Evolutionary conservation across 768 basidiomycete species (phyloP).

Genomic region (Kwoniella europaea): DNA sequence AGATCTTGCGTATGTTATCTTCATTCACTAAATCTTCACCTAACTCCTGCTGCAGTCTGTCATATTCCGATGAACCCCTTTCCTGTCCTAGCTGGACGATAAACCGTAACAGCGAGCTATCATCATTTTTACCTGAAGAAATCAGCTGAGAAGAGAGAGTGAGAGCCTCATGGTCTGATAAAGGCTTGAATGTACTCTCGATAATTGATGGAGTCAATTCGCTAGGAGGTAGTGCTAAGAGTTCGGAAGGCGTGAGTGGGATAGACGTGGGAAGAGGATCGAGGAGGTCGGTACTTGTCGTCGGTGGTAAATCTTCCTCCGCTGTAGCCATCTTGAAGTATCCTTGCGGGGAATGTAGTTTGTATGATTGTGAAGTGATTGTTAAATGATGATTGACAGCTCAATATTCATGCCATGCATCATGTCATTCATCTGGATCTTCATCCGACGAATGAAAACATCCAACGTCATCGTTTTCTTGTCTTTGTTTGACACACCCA

Average conservation of each 20-base stretch:
- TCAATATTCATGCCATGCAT: no score
- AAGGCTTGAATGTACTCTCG: constrained; percentile 17
- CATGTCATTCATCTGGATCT: no score
- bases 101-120: not conserved
- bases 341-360: no score
- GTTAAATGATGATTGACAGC: no score
- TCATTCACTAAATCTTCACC: not conserved
- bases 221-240: constrained; percentile 3
- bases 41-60: constrained; percentile 9
- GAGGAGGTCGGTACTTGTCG: constrained; percentile 7
- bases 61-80: constrained; percentile 12
- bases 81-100: constrained; percentile 22
- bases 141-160: constrained; percentile 18
- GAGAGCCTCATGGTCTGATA: constrained; percentile 27
- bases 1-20: not conserved
- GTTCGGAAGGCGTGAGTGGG: constrained; percentile 11
- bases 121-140: constrained; percentile 5
- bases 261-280: constrained; percentile 13
- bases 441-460: not conserved
- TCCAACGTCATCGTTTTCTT: constrained; percentile 7
- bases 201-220: constrained; percentile 3
- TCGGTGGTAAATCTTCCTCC: not conserved
- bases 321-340: not conserved
- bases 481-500: not conserved
- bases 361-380: no score